Evolutionary conservation across 371 early-diverging fungal genomes (phyloP), one percentile per base, ranked within the genome.

Genomic region (Lichtheimia ornata): DNA sequence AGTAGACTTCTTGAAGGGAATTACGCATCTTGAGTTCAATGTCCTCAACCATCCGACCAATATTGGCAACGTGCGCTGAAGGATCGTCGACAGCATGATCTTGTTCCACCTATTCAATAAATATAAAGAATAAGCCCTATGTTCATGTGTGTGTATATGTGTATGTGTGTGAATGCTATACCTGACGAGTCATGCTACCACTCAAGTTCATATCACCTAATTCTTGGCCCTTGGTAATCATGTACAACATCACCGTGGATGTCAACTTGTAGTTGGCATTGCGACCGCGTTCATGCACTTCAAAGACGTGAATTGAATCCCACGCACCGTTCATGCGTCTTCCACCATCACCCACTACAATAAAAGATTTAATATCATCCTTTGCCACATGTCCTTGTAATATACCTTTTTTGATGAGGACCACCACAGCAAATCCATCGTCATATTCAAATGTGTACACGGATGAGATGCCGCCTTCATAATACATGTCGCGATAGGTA

Each of bases 251-350:
- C 44, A 98, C 85, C 0, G 98, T 97, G 18, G 97, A 94, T 4
- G 97, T 97, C 60, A 97, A 75, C 67, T 94, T 93, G 82, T 98
- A 98, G 56, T 88, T 86, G 5, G 95, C 96, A 58, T 79, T 83
- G 50, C 94, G 88, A 15, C 91, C 90, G 58, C 88, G 86, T 70
- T 93, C 94, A 56, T 82, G 74, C 1, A 94, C 96, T 70, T 96
- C 95, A 61, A 98, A 83, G 2, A 97, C 96, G 67, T 98, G 98
- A 70, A 97, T 96, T n/a, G 97, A 96, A 67, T 98, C 98, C 98
- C 98, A 98, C n/a, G 94, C 87, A 22, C 97, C 97, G 59, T 91
- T 92, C 75, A 91, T 85, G 30, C 85, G 84, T 44, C 77, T 78
- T 18, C 65, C 76, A 17, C 84, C 83, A 60, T 89, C 90, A 56